Evolutionary conservation across 2,329 filamentous ascomycete genomes (phyloP), one percentile per base, ranked within the genome.

Genomic region (Sporothrix pallida): DNA sequence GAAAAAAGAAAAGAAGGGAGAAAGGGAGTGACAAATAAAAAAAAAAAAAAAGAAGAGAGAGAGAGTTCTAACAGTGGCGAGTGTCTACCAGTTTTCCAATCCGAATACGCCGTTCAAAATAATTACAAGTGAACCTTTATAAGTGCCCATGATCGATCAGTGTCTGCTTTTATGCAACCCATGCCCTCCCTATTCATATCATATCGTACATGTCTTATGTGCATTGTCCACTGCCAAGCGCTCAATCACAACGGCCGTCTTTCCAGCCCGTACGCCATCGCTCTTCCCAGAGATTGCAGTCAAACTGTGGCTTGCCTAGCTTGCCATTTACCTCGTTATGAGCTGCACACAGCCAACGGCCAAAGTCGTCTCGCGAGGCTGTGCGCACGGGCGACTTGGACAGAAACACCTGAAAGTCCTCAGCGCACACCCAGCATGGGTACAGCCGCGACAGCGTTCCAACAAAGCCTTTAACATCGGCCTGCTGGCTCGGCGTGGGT

Each of bases 341-440:
- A 75, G 93, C 93, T 79, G 92, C 90, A 80, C 93, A 97, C 81
- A 96, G 87, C 93, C 93, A 97, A 75, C 85, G 85, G 31, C 93
- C 93, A 81, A 96, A 94, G 78, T 94, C 92, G 73, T 90, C 88
- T 52, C 89, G 83, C 76, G 86, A 88, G 54, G 83, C 84, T 9
- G 88, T 84, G 75, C 82, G 81, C 54, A 95, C 90, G 79, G 89
- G 88, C 77, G 95, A 92, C 76, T 87, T 87, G 75, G 85, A 86
- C 85, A 98, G 91, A 87, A 95, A 98, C 0, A 81, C 81, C 81
- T 92, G 92, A 81, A 99, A 98, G 80, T 98, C 95, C 75, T 95
- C 92, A 48, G 95, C 96, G 82, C 96, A 99, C 2, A 92, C 89
- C 94, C 95, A 97, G 85, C 96, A 99, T 3, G 96, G 96, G 80